A percentile compares a stretch with the other conserved stretches of the same genome.
These are phyloP conservation scores for Neoascochyta sp. DNA, from an alignment of 2,329 filamentous ascomycete genomes.

Conservation along the genomic window DNA sequence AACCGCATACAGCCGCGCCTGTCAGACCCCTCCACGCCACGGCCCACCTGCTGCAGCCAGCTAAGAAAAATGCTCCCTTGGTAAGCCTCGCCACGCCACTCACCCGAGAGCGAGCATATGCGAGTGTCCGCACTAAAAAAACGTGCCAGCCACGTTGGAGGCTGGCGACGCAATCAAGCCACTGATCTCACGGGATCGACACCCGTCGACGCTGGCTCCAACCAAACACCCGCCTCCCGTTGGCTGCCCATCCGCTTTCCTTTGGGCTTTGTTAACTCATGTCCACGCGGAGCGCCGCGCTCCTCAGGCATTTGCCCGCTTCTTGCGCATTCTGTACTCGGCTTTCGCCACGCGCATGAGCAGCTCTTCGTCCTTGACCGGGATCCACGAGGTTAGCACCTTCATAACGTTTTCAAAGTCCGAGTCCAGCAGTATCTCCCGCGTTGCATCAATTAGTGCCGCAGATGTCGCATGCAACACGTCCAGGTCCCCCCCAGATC, in stretches of 20 bases:
- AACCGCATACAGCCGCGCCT: too few relatives aligned
- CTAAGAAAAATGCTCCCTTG: too few relatives aligned
- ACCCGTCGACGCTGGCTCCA: constrained; percentile 23
- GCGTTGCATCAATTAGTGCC: constrained; percentile 83
- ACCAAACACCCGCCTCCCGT: too few relatives aligned
- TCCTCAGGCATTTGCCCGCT: constrained; percentile 39
- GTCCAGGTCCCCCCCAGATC: constrained; percentile 64
- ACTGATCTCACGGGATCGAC: constrained; percentile 35
- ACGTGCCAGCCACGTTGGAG: constrained; percentile 33
- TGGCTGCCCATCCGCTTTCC: constrained; percentile 15
- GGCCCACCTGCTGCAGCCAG: too few relatives aligned
- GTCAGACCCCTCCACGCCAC: too few relatives aligned
- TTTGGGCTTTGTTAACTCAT: constrained; percentile 7
- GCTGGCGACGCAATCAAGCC: constrained; percentile 32
- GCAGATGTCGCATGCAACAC: constrained; percentile 86
- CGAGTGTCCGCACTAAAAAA: constrained; percentile 14
- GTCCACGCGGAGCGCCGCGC: constrained; percentile 12
- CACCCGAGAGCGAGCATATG: too few relatives aligned
- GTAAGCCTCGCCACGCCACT: too few relatives aligned
- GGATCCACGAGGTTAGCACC: constrained; percentile 87
- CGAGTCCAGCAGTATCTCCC: constrained; percentile 82
- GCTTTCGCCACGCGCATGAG: constrained; percentile 86
- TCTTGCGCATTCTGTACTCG: constrained; percentile 73
- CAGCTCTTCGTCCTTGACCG: constrained; percentile 88
- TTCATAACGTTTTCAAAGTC: constrained; percentile 99